A percentile compares a stretch with the other conserved stretches of the same genome.
Conservation (phyloP, 2,329 filamentous ascomycete genomes). For the Trichoderma semiorbis region DNA sequence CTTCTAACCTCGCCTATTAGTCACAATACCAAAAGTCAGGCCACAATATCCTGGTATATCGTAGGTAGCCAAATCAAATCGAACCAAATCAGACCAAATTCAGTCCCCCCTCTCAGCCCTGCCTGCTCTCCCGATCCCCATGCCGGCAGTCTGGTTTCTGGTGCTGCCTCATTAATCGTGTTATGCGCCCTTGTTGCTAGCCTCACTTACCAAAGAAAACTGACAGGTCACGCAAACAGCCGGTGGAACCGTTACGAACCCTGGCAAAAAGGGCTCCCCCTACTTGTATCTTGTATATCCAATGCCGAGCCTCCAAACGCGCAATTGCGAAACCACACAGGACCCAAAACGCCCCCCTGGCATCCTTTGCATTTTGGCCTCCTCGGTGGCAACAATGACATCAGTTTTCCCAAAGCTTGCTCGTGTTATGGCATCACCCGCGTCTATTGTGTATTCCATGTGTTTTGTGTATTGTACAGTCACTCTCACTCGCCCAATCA, state of each 20-base stretch:
- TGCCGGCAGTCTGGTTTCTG: background rate
- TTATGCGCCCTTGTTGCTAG: background rate
- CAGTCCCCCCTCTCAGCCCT: background rate
- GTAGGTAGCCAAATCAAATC: background rate
- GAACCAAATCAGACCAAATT: background rate
- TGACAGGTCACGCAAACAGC: background rate
- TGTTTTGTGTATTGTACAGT: background rate
- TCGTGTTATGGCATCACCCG: background rate
- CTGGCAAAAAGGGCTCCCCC: background rate
- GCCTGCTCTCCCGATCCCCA: background rate
- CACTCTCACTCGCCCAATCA: background rate
- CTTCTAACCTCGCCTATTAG: background rate
- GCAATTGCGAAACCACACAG: background rate
- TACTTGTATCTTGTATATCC: background rate
- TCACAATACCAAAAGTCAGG: background rate
- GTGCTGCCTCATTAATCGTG: background rate
- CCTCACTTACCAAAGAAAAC: background rate
- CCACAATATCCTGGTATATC: background rate
- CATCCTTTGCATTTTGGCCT: background rate
- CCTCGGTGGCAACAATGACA: slow-evolving; percentile 9
- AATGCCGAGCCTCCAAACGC: background rate
- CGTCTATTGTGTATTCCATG: background rate
- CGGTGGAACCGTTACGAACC: background rate
- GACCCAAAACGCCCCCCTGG: background rate
- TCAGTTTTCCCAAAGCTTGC: background rate